Evolutionary conservation across 1,139 yeast genomes (phyloP), one percentile per base, ranked within the genome.

Genomic region (Debaryomyces udenii): DNA sequence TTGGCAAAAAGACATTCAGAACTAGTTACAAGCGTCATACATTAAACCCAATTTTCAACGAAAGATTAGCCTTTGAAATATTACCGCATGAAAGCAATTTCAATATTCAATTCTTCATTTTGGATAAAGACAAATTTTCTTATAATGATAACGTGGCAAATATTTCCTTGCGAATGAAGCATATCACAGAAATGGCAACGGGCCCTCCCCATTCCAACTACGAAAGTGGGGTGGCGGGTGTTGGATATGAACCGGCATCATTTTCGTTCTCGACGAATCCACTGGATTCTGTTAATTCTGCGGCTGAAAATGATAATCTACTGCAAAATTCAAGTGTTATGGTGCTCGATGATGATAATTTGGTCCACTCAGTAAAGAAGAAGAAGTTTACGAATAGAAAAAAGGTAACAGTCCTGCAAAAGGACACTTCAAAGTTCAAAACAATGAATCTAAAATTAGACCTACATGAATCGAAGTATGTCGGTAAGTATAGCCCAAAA

Each of bases 11-110:
- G 48, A 89, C 94, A 0, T 91, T 81, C 60, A 78, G 96, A 50
- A 90, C 97, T 0, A 84, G 93, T 17, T 86, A 90, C 82, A 79
- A 83, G 52, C 78, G 89, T 22, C 98, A 91, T 57, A 85, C 88
- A 1, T 63, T 89, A 39, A 85, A 84, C 44, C 99, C 99, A 0
- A 75, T 83, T 1, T 93, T 82, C 60, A 83, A 88, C 56, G 96
- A 91, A 61, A 68, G 86, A 50, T 66, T 91, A 31, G 83, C 93
- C 2, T 84, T 93, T 59, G 96, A 91, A 49, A 78, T 93, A 0
- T 70, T 80, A 33, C 74, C 80, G 3, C 79, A 77, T 49, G 97
- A 90, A 57, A 64, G 66, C 24, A 76, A 75, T 43, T 91, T 74
- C 55, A 78, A 84, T 38, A 66, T 93, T 36, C 79, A 78, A 42